Evolutionary conservation across 441 rosid genomes (phyloP).

Genomic region (Cnidoscolus chayamansa): DNA sequence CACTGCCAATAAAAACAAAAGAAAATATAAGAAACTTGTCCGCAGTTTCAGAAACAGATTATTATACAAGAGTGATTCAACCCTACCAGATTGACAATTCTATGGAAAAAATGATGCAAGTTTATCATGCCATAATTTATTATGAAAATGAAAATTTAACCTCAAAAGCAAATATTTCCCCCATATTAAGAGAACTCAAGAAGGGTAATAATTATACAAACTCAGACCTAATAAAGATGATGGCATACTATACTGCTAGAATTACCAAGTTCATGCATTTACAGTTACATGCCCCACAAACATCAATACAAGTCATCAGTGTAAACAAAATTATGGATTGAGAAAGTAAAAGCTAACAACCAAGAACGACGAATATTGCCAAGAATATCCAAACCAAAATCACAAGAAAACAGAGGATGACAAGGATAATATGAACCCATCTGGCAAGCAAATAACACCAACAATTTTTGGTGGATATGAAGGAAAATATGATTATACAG

Average conservation of each 20-base stretch:
- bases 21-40: neutral
- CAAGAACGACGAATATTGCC: neutral
- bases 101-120: neutral
- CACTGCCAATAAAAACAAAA: slow-evolving; percentile 29
- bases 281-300: neutral
- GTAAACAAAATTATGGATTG: neutral
- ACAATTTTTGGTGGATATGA: neutral
- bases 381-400: neutral
- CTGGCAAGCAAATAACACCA: neutral
- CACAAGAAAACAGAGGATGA: too few relatives aligned
- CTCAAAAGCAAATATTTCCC: neutral
- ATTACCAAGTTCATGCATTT: neutral
- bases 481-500: neutral
- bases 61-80: neutral
- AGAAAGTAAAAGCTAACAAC: neutral
- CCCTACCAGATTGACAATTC: neutral
- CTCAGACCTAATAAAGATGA: neutral
- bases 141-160: neutral
- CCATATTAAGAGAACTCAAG: neutral
- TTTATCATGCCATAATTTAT: neutral
- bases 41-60: neutral
- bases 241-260: neutral
- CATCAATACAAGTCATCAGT: neutral
- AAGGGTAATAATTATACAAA: neutral
- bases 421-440: neutral